Evolutionary conservation across 2,329 filamentous ascomycete species (phyloP).

Genomic region (Nigrospora osmanthi): DNA sequence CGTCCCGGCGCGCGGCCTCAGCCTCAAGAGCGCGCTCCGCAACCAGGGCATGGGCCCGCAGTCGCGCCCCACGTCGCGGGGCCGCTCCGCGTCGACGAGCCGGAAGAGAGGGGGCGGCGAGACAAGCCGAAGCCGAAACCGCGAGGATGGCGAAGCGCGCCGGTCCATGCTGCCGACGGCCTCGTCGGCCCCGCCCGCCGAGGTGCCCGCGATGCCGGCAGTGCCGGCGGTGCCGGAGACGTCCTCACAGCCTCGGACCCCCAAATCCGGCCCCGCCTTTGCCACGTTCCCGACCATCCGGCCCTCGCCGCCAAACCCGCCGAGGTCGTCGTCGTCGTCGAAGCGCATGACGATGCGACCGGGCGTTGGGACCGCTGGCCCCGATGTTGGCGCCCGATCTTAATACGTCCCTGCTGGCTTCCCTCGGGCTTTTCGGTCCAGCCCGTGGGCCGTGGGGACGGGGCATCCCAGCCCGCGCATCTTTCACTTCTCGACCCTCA

Average conservation of each 20-base stretch:
- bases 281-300: slow-evolving; percentile 18
- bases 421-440: too few relatives aligned
- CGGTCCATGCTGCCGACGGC: background rate
- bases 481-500: too few relatives aligned
- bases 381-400: too few relatives aligned
- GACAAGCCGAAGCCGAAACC: background rate
- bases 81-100: background rate
- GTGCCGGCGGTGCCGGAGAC: background rate
- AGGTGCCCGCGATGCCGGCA: background rate
- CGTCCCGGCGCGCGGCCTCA: background rate
- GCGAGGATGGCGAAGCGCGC: background rate
- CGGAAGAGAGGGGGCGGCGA: background rate
- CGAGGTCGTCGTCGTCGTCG: slow-evolving; percentile 6
- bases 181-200: background rate
- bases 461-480: too few relatives aligned
- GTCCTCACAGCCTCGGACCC: slow-evolving; percentile 8
- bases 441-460: too few relatives aligned
- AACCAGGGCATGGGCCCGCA: slow-evolving; percentile 2
- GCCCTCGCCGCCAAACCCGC: slow-evolving; percentile 2
- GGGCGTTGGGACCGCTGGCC: too few relatives aligned
- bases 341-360: too few relatives aligned
- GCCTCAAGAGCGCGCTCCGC: slow-evolving; percentile 3
- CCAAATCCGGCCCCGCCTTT: slow-evolving; percentile 14
- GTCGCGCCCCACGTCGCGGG: background rate
- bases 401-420: too few relatives aligned